Percentiles rank a stretch among this genome's conserved stretches.
Conservation (phyloP, 306 rosid genomes). For the Clitoria ternatea region DNA sequence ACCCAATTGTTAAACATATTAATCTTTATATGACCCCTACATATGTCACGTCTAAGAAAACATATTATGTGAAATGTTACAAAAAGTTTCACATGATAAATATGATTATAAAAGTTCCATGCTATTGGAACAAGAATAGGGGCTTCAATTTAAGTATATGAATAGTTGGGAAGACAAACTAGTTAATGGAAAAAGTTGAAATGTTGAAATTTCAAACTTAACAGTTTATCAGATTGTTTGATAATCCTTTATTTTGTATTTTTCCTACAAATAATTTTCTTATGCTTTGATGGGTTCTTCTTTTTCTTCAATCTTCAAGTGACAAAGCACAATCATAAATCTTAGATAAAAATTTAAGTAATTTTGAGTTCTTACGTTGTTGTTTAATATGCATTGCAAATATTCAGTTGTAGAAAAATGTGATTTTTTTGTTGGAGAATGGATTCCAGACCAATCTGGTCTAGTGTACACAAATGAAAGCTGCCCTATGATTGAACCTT, state of each 20-base stretch:
- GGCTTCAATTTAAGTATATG: not conserved
- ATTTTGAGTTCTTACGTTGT: not conserved
- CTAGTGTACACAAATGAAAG: slow-evolving; percentile 71
- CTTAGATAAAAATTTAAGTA: not conserved
- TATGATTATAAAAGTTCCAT: no score
- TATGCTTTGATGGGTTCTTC: not conserved
- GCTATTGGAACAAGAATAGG: not conserved
- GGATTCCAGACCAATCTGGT: slow-evolving; percentile 62
- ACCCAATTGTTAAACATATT: no score
- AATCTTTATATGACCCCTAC: no score
- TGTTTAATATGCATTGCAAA: not conserved
- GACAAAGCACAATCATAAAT: not conserved
- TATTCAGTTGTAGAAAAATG: slow-evolving; percentile 41
- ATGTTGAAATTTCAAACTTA: not conserved
- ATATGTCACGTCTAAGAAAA: no score
- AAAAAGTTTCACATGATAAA: no score
- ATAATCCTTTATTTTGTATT: not conserved
- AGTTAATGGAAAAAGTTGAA: not conserved
- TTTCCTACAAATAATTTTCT: not conserved
- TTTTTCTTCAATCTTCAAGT: not conserved
- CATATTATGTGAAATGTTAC: no score
- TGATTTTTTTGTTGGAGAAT: slow-evolving; percentile 73
- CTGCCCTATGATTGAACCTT: slow-evolving; percentile 64
- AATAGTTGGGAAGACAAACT: not conserved
- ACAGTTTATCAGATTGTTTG: not conserved